These are phyloP conservation scores for Candida tetrigidarum DNA, from an alignment of 1,139 yeast species.

Conservation along the genomic window DNA sequence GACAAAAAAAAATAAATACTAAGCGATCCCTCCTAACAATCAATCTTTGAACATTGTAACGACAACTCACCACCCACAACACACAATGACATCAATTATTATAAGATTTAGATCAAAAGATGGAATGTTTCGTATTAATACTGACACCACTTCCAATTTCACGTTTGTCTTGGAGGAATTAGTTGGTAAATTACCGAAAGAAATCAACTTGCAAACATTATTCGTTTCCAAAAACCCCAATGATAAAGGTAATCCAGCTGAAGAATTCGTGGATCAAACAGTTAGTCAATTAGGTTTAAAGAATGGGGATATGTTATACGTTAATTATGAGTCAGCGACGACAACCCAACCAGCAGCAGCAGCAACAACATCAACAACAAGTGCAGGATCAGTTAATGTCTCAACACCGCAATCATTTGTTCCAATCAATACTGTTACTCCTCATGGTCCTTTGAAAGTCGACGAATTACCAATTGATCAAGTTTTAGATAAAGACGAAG, in stretches of 20 bases:
- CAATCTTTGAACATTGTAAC: background rate
- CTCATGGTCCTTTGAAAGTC: slow-evolving; percentile 24
- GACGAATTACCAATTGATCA: slow-evolving; percentile 67
- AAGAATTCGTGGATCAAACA: slow-evolving; percentile 27
- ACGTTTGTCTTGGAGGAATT: slow-evolving; percentile 51
- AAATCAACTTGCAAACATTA: slow-evolving; percentile 36
- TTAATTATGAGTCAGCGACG: slow-evolving; percentile 45
- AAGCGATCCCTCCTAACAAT: background rate
- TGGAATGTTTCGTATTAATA: slow-evolving; percentile 75
- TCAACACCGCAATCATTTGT: slow-evolving; percentile 7
- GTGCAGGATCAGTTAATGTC: too few species aligned
- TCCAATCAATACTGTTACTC: slow-evolving; percentile 11
- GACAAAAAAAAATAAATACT: background rate
- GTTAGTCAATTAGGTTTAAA: slow-evolving; percentile 54
- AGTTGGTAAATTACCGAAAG: slow-evolving; percentile 32
- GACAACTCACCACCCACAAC: background rate
- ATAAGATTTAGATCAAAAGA: slow-evolving; percentile 82
- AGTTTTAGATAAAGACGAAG: slow-evolving; percentile 66
- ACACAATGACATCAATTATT: slow-evolving; percentile 14
- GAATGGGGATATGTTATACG: slow-evolving; percentile 86
- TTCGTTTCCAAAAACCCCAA: slow-evolving; percentile 51
- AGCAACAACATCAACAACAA: slow-evolving; percentile 15
- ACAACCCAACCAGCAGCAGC: slow-evolving; percentile 9
- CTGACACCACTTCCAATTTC: slow-evolving; percentile 54
- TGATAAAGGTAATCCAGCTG: slow-evolving; percentile 49